Conservation (phyloP, 345 rosid genomes). For the Geranium brycei region DNA sequence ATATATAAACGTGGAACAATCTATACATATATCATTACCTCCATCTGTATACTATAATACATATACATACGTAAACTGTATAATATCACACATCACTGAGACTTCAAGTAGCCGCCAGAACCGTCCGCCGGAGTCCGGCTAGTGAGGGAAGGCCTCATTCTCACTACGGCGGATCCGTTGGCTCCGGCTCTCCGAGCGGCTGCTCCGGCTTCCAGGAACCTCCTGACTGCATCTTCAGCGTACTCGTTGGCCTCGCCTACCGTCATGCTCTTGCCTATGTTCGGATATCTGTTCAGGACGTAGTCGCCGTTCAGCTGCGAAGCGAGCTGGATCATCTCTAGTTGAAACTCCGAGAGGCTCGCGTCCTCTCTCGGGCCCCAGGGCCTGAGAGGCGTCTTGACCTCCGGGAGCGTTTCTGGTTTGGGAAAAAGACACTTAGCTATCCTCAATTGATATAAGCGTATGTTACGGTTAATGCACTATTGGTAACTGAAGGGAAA, state of each 20-base stretch:
- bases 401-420: constrained; percentile 73
- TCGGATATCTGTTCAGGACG: constrained; percentile 64
- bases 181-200: constrained; percentile 92
- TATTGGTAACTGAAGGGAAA: no score
- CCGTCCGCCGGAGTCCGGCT: constrained; percentile 23
- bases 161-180: constrained; percentile 72
- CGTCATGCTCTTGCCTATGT: constrained; percentile 76
- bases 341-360: constrained; percentile 78
- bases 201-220: constrained; percentile 87
- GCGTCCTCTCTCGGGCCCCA: constrained; percentile 67
- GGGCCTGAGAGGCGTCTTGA: constrained; percentile 43
- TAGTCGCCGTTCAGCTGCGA: constrained; percentile 91
- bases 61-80: no score
- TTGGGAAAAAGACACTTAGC: no score
- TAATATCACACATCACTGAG: no score
- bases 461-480: no score
- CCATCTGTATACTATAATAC: no score
- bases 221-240: constrained; percentile 75
- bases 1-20: no score
- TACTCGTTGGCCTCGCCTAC: constrained; percentile 76
- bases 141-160: constrained; percentile 84
- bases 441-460: no score
- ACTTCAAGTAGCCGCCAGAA: not conserved
- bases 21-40: no score
- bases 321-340: constrained; percentile 90